A percentile compares a stretch with the other conserved stretches of the same genome.
phyloP scores from a whole-genome alignment of 345 rosid genomes.

The Heritiera fomes region DNA sequence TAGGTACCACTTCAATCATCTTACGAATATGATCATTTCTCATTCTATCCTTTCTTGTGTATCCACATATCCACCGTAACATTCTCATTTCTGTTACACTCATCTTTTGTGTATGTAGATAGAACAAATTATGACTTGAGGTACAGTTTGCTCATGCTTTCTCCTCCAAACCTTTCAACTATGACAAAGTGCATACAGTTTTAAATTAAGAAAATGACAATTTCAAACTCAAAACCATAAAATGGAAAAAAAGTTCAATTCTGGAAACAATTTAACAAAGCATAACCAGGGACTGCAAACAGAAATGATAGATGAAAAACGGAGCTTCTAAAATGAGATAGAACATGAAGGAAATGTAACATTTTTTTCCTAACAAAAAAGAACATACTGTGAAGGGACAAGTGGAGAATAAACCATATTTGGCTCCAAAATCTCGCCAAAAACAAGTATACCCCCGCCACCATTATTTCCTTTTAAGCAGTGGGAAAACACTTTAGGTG shows the following conservation, averaged over 20 bases:
- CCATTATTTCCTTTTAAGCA: constrained; percentile 76
- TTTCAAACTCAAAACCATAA: background rate
- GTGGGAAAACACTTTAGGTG: constrained; percentile 91
- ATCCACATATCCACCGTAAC: no score
- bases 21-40: no score
- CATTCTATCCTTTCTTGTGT: no score
- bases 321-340: background rate
- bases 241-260: background rate
- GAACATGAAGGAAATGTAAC: background rate
- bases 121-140: background rate
- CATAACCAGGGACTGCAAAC: background rate
- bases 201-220: background rate
- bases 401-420: constrained; percentile 86
- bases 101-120: no score
- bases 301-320: background rate
- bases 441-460: constrained; percentile 93
- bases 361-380: background rate
- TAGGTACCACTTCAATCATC: no score
- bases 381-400: constrained; percentile 75
- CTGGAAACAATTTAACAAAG: background rate
- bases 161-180: background rate
- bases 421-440: constrained; percentile 90
- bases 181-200: background rate
- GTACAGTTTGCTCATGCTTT: background rate
- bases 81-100: no score